phyloP scores from a whole-genome alignment of 2,329 filamentous ascomycete genomes.

The Microcera coccophila region DNA sequence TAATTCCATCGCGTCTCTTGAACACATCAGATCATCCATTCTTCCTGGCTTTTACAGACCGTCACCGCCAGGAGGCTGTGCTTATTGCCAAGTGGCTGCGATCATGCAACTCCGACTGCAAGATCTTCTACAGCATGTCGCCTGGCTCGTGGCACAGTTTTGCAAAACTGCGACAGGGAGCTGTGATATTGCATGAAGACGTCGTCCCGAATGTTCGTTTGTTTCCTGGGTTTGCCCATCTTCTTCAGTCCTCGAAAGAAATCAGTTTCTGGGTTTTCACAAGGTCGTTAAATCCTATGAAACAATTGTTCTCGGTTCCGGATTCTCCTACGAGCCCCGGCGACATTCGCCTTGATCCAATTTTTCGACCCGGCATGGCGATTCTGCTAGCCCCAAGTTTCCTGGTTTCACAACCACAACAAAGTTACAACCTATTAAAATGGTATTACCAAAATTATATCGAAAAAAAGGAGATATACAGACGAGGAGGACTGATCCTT shows the following conservation, averaged over 20 bases:
- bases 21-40: constrained; percentile 31
- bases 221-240: constrained; percentile 35
- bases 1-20: constrained; percentile 21
- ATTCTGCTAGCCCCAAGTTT: constrained; percentile 43
- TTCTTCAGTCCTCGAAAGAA: constrained; percentile 30
- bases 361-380: constrained; percentile 32
- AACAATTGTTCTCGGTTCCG: constrained; percentile 11
- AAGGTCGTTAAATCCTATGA: constrained; percentile 26
- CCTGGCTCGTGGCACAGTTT: constrained; percentile 49
- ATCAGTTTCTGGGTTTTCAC: constrained; percentile 40
- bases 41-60: constrained; percentile 48
- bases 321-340: constrained; percentile 8
- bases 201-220: constrained; percentile 35
- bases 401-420: constrained; percentile 35
- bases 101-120: constrained; percentile 36
- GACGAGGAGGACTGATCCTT: constrained; percentile 27
- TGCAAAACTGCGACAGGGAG: constrained; percentile 23
- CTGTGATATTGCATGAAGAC: constrained; percentile 46
- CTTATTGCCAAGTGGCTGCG: constrained; percentile 46
- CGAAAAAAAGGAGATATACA: constrained; percentile 4
- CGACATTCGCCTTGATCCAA: constrained; percentile 25
- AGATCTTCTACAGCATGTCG: constrained; percentile 39
- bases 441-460: constrained; percentile 30
- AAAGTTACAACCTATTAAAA: constrained; percentile 33
- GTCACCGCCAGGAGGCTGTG: constrained; percentile 30